Conservation (phyloP, 2,329 filamentous ascomycete genomes). For the Diaporthe sp. region DNA sequence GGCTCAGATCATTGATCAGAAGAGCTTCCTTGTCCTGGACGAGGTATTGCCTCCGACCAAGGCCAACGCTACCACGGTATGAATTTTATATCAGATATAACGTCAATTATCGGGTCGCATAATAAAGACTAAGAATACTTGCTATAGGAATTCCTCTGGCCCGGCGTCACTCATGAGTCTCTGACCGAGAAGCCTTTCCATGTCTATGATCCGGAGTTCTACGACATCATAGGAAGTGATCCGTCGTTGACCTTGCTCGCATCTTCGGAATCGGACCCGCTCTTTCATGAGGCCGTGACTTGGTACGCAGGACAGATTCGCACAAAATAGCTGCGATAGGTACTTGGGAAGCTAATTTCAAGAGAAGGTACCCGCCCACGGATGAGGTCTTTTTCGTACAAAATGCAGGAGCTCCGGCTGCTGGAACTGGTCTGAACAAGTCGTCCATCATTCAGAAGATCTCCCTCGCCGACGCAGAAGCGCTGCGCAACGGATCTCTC, state of each 20-base stretch:
- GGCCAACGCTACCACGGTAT: conserved; percentile 14
- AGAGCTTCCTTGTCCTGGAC: conserved; percentile 10
- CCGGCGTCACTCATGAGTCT: conserved; percentile 18
- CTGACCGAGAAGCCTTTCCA: conserved; percentile 55
- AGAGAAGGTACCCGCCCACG: conserved; percentile 53
- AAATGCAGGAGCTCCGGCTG: conserved; percentile 58
- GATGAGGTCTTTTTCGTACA: conserved; percentile 68
- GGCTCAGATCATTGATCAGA: conserved; percentile 17
- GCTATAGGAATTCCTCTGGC: conserved; percentile 3
- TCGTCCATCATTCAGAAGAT: conserved; percentile 65
- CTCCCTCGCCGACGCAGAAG: conserved; percentile 54
- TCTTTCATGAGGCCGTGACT: conserved; percentile 68
- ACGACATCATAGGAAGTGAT: conserved; percentile 60
- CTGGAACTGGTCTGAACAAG: conserved; percentile 63
- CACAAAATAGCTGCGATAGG: too few relatives aligned
- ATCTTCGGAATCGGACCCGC: conserved; percentile 55
- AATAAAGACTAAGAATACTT: not conserved
- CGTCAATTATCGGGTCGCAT: not conserved
- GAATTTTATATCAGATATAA: not conserved
- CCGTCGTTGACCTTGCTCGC: conserved; percentile 64
- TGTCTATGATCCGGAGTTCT: conserved; percentile 64
- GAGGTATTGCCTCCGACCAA: not conserved
- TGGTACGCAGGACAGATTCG: conserved; percentile 52
- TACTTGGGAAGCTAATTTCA: not conserved
- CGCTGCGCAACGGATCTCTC: conserved; percentile 51